Evolutionary conservation across 805 yeast species (phyloP).

Genomic region (Candida maesae): DNA sequence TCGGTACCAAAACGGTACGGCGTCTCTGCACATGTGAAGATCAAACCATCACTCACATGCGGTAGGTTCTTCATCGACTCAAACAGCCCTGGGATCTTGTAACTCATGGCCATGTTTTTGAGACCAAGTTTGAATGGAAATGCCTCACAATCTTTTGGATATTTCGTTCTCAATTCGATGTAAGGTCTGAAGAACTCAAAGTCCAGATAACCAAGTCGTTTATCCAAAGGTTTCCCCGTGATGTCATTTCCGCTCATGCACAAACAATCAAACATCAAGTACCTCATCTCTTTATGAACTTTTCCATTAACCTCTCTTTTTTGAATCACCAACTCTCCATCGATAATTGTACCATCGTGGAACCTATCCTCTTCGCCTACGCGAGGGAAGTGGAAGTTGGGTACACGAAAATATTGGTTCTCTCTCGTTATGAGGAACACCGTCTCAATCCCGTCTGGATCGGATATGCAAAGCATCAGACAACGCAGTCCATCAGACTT

Average conservation of each 20-base stretch:
- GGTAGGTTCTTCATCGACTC: conserved; percentile 66
- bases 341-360: conserved; percentile 86
- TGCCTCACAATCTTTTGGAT: conserved; percentile 68
- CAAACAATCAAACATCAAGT: conserved; percentile 86
- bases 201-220: conserved; percentile 82
- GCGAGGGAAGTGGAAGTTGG: conserved; percentile 80
- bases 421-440: conserved; percentile 86
- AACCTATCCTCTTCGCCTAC: conserved; percentile 46
- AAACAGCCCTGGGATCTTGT: conserved; percentile 72
- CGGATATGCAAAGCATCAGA: conserved; percentile 59
- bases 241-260: conserved; percentile 75
- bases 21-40: conserved; percentile 85
- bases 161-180: conserved; percentile 57
- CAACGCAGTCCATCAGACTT: conserved; percentile 93
- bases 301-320: conserved; percentile 33
- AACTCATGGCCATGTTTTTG: conserved; percentile 84
- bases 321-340: conserved; percentile 89
- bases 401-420: conserved; percentile 78
- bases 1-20: conserved; percentile 92
- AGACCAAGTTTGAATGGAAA: conserved; percentile 86
- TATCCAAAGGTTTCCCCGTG: conserved; percentile 67
- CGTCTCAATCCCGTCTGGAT: conserved; percentile 78
- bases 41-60: conserved; percentile 91
- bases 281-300: conserved; percentile 58
- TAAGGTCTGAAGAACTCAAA: conserved; percentile 82